A percentile compares a stretch with the other conserved stretches of the same genome.
phyloP scores from a whole-genome alignment of 345 rosid genomes.

The Hypericum androsaemum region DNA sequence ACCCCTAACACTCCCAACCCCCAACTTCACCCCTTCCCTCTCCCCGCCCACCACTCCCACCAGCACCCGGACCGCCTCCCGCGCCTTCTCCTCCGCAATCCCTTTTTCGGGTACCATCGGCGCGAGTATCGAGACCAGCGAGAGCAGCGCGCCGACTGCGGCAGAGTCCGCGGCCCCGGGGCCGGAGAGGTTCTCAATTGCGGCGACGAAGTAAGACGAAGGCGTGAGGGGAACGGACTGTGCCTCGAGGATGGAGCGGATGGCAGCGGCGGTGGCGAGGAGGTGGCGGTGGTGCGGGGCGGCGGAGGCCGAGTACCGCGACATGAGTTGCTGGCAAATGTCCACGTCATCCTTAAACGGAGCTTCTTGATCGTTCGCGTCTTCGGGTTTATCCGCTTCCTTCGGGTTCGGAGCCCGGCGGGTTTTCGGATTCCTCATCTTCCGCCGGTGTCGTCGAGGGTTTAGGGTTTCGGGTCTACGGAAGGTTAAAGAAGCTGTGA shows the following conservation, averaged over 20 bases:
- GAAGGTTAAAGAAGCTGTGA: too few relatives aligned
- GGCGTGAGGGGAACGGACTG: slow-evolving; percentile 56
- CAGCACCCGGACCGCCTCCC: slow-evolving; percentile 55
- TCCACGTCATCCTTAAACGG: slow-evolving; percentile 41
- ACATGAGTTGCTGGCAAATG: slow-evolving; percentile 76
- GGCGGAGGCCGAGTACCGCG: slow-evolving; percentile 72
- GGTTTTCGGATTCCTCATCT: not conserved
- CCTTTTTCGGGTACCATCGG: slow-evolving; percentile 42
- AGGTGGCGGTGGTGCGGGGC: slow-evolving; percentile 90
- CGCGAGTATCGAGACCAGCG: slow-evolving; percentile 53
- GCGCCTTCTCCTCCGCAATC: slow-evolving; percentile 41
- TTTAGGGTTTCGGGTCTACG: not conserved
- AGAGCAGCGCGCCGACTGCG: slow-evolving; percentile 53
- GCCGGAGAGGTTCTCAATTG: slow-evolving; percentile 33
- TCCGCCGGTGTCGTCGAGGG: not conserved
- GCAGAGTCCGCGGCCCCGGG: slow-evolving; percentile 33
- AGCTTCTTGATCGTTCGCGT: not conserved
- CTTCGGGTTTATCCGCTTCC: not conserved
- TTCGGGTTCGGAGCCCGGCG: not conserved
- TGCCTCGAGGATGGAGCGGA: slow-evolving; percentile 69
- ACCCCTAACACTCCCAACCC: slow-evolving; percentile 53
- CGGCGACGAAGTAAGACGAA: slow-evolving; percentile 69
- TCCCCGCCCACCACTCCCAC: slow-evolving; percentile 28
- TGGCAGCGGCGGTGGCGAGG: slow-evolving; percentile 75
- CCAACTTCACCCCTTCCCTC: slow-evolving; percentile 27